Base-by-base conservation (phyloP, 257 asterid species). In the Forsythia viridissima region DNA sequence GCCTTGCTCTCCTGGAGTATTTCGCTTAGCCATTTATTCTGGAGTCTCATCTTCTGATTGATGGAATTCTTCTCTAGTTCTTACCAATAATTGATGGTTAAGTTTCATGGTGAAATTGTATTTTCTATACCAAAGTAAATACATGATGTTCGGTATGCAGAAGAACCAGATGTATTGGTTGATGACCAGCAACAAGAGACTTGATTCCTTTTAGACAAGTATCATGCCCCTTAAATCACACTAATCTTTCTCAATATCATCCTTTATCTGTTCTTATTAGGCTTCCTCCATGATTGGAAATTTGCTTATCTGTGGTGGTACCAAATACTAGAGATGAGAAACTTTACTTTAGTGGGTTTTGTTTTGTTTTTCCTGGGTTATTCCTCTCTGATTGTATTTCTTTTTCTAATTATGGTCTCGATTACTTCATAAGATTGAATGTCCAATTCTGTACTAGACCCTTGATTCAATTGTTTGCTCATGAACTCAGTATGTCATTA, bases 41-140 rank as follows among this genome's bases (percentile, higher is more conserved):
- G 20, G 67, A 57, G 30, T 74, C 76, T 41, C 48, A 8, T 80
- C 80, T 51, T 75, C 68, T 74, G 66, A 20, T 76, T 36, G 71
- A 51, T 43, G 52, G 40, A 69, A 77, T 61, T 65, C 71, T 55
- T 71, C 11, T 57, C 48, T 71, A 30, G 67, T 42, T 13, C 18
- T 41, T 40, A 63, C 51, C n/a, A 46, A 12, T 8, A 12, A 10
- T 46, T 46, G 12, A 46, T 46, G 11, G 5, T 46, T 46, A 4
- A 46, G 55, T 46, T 46, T 46, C 55, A 11, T 46, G 55, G 18
- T 46, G 55, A 46, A 46, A 46, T 46, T 46, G 13, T 46, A 12
- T 11, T 46, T 46, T 46, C 16, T 3, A 11, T 43, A 11, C 55
- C 55, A 11, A 46, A 46, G 13, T 12, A 46, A 12, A 46, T 5